Base-by-base conservation (phyloP, 768 basidiomycete genomes). In the Pisolithus sp. region DNA sequence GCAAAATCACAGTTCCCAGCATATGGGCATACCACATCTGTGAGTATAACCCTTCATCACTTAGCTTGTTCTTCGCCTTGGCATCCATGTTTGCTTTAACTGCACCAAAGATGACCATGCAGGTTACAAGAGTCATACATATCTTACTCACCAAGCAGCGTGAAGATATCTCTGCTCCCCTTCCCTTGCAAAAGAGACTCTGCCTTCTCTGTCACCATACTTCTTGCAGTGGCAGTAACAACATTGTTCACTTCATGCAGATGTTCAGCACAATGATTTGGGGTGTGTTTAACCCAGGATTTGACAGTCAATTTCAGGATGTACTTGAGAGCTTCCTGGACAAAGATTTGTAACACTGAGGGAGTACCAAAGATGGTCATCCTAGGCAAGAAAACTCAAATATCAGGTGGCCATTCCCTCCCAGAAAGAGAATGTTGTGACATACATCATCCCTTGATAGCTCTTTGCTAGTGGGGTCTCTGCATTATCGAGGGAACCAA, bases 71-170 rank as follows among this genome's bases (percentile, higher is more conserved):
- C n/a, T n/a, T n/a, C n/a, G n/a, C n/a, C n/a, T 59, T 57, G 0
- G 53, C 17, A 28, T 56, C 65, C 65, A 65, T 63, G 36, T 68
- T 66, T 13, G 65, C 62, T 51, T 59, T 61, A 45, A 65, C 65
- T 67, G 17, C 4, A 5, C 4, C 58, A 12, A 53, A 39, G 4
- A 44, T 42, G 4, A n/a, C 24, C 0, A 4, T 9, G 0, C 21
- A 34, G 10, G 1, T 8, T 24, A 28, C 8, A 28, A 13, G 17
- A 12, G 17, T 17, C 18, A 34, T 15, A 23, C n/a, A n/a, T n/a
- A n/a, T 48, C 6, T 5, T 7, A 38, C 66, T 30, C 47, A 73
- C 79, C 71, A 36, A 80, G 62, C 28, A 78, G 58, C 55, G 71
- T 61, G 39, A 57, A 52, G 6, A 55, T 37, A 41, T 57, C 56